These are phyloP conservation scores for Pseudozyma hubeiensis DNA, from an alignment of 1,284 basidiomycete genomes.

Conservation along the genomic window DNA sequence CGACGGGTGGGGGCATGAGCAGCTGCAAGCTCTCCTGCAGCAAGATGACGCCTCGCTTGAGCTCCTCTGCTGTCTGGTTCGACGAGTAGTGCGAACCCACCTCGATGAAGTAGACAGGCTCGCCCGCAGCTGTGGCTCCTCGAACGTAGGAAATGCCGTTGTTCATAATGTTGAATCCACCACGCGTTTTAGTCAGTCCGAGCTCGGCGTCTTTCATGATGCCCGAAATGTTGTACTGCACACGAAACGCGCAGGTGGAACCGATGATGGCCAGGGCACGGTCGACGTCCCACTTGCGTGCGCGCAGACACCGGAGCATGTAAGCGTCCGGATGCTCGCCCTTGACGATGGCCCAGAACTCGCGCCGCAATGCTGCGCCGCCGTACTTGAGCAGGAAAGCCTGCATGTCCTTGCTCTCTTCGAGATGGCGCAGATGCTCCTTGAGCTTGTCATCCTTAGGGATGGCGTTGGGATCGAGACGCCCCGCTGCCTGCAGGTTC, in stretches of 20 bases:
- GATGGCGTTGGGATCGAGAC: slow-evolving; percentile 11
- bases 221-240: slow-evolving; percentile 51
- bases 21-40: slow-evolving; percentile 53
- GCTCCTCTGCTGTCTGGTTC: slow-evolving; percentile 62
- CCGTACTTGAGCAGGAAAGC: slow-evolving; percentile 58
- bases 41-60: slow-evolving; percentile 59
- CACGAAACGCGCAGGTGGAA: slow-evolving; percentile 47
- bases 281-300: slow-evolving; percentile 65
- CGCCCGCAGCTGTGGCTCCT: slow-evolving; percentile 54
- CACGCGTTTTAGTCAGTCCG: slow-evolving; percentile 49
- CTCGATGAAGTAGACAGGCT: slow-evolving; percentile 64
- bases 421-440: slow-evolving; percentile 57
- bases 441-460: slow-evolving; percentile 62
- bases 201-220: slow-evolving; percentile 56
- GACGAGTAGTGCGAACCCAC: slow-evolving; percentile 61
- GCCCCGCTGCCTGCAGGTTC: slow-evolving; percentile 5
- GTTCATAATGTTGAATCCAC: slow-evolving; percentile 59
- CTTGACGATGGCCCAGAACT: slow-evolving; percentile 64
- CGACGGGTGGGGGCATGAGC: slow-evolving; percentile 63
- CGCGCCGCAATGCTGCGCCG: slow-evolving; percentile 51
- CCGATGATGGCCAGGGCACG: slow-evolving; percentile 61
- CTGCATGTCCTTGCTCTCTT: slow-evolving; percentile 64
- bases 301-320: slow-evolving; percentile 69
- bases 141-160: slow-evolving; percentile 60
- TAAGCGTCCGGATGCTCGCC: slow-evolving; percentile 65